Conservation (phyloP, 75 land plant genomes). For the Cunninghamia lanceolata region DNA sequence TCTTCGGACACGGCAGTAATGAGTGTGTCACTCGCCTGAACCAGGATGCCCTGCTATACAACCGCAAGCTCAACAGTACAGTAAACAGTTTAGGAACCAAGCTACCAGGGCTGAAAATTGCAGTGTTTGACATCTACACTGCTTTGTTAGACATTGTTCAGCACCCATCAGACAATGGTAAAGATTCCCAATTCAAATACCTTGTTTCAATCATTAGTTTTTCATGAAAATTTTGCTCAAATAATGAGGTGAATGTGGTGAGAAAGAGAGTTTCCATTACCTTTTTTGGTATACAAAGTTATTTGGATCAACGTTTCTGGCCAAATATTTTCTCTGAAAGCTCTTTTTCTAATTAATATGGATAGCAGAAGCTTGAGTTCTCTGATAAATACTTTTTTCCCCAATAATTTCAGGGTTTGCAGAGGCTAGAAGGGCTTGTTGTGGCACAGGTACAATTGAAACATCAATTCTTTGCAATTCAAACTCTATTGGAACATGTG, state of each 20-base stretch:
- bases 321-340: no score
- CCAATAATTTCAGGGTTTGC: constrained; percentile 39
- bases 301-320: no score
- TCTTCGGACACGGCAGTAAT: constrained; percentile 41
- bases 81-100: constrained; percentile 28
- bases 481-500: constrained; percentile 55
- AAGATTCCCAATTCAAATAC: background rate
- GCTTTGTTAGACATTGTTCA: constrained; percentile 51
- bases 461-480: constrained; percentile 64
- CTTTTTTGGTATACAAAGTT: no score
- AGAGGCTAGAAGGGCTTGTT: constrained; percentile 68
- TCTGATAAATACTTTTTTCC: background rate
- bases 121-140: constrained; percentile 61
- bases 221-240: background rate
- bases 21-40: constrained; percentile 62
- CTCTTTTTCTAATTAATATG: no score
- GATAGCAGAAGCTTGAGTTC: no score
- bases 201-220: background rate
- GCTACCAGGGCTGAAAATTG: constrained; percentile 45
- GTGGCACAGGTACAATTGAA: constrained; percentile 80
- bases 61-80: constrained; percentile 44
- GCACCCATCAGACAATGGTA: constrained; percentile 64
- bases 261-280: background rate
- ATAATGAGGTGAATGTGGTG: background rate
- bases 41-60: constrained; percentile 51